Evolutionary conservation across 306 rosid genomes (phyloP).

Genomic region (Citrullus mucosospermus): DNA sequence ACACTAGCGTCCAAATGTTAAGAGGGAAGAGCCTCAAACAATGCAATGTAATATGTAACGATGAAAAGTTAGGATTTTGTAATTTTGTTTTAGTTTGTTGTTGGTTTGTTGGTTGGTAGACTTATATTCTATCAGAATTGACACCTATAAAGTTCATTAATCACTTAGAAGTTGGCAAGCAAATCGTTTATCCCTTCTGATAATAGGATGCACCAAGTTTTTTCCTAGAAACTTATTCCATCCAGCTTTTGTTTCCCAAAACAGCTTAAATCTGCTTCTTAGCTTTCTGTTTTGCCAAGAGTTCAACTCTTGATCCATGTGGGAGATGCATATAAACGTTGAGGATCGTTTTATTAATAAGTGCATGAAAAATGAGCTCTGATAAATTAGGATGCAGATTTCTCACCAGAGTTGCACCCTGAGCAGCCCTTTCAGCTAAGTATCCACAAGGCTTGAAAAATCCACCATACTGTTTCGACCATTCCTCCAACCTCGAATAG

Average conservation of each 20-base stretch:
- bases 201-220: neutral
- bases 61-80: neutral
- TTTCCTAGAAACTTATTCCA: neutral
- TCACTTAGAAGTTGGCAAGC: neutral
- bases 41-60: neutral
- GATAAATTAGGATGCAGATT: neutral
- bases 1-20: neutral
- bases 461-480: conserved; percentile 69
- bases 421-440: conserved; percentile 82
- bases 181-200: too few species aligned
- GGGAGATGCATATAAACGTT: neutral
- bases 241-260: neutral
- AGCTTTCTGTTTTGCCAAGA: neutral
- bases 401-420: conserved; percentile 73
- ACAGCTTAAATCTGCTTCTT: neutral
- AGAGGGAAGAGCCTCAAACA: neutral
- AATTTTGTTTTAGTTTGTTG: neutral
- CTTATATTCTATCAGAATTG: neutral
- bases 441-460: conserved; percentile 87
- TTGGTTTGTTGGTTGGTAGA: neutral
- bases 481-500: conserved; percentile 61
- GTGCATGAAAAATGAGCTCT: neutral
- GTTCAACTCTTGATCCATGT: neutral
- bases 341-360: neutral
- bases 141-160: neutral